Evolutionary conservation across 208 protist species (phyloP).

Genomic region (Tetramitus jugosus): DNA sequence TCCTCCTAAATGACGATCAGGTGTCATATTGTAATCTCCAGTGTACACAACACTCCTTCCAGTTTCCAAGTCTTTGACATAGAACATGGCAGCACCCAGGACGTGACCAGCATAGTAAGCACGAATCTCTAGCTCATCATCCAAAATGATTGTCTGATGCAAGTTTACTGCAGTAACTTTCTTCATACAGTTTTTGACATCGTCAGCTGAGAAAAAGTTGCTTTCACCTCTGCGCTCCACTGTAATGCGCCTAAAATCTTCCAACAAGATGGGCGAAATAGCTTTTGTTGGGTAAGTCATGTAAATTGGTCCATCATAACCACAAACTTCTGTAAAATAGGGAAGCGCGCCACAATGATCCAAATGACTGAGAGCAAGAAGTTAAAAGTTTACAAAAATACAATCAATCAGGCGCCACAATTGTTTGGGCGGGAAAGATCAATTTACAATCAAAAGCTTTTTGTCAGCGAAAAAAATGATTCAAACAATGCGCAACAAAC

Average conservation of each 20-base stretch:
- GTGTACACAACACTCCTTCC: slow-evolving; percentile 67
- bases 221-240: slow-evolving; percentile 51
- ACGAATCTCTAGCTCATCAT: slow-evolving; percentile 57
- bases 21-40: slow-evolving; percentile 85
- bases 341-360: slow-evolving; percentile 79
- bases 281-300: slow-evolving; percentile 67
- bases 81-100: slow-evolving; percentile 72
- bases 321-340: slow-evolving; percentile 63
- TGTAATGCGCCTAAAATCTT: slow-evolving; percentile 71
- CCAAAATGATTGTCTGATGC: slow-evolving; percentile 58
- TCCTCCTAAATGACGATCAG: slow-evolving; percentile 73
- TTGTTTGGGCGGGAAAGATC: too few relatives aligned
- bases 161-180: slow-evolving; percentile 52
- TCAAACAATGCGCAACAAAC: neutral
- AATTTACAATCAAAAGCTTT: too few relatives aligned
- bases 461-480: too few relatives aligned
- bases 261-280: slow-evolving; percentile 64
- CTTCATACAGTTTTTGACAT: slow-evolving; percentile 68
- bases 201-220: slow-evolving; percentile 61
- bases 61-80: slow-evolving; percentile 32
- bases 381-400: slow-evolving; percentile 32
- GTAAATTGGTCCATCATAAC: slow-evolving; percentile 63
- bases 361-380: slow-evolving; percentile 62
- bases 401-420: slow-evolving; percentile 17
- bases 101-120: slow-evolving; percentile 87